phyloP scores from a whole-genome alignment of 129 eudicot species.

The sunflower (Helianthus annuus) region HanXRQr2.0-SUNRISE NC_035448.2:206621521-206622020 shows the following conservation, averaged over 20 bases:
- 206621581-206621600: no score
- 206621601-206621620: not conserved
- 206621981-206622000: constrained; percentile 75
- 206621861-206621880: constrained; percentile 82
- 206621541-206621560: no score
- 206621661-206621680: constrained; percentile 87
- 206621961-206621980: constrained; percentile 86
- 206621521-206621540: no score
- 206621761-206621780: constrained; percentile 70
- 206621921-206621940: constrained; percentile 72
- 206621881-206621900: constrained; percentile 63
- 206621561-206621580: no score
- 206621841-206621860: constrained; percentile 73
- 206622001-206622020: constrained; percentile 81
- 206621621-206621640: constrained; percentile 38
- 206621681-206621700: constrained; percentile 90
- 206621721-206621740: constrained; percentile 87
- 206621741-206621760: constrained; percentile 72
- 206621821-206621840: constrained; percentile 71
- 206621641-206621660: constrained; percentile 71
- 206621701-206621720: constrained; percentile 78
- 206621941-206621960: constrained; percentile 64
- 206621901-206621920: constrained; percentile 69
- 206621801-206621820: constrained; percentile 75
- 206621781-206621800: constrained; percentile 89